phyloP scores from a whole-genome alignment of 257 asterid genomes.

The Nicotiana sylvestris region DNA sequence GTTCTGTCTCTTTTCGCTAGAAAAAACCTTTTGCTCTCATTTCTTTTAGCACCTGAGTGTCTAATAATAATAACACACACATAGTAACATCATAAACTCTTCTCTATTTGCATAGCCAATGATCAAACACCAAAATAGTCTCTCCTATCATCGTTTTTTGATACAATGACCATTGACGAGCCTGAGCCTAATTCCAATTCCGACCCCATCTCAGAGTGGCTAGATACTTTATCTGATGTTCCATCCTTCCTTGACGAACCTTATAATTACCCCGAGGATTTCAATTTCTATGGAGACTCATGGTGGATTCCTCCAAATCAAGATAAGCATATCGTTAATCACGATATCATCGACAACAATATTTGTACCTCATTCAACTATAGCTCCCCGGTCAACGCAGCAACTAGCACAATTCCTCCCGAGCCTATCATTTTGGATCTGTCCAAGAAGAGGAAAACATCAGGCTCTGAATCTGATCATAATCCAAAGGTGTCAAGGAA shows the following conservation, averaged over 20 bases:
- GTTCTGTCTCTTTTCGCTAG: conserved; percentile 42
- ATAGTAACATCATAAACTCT: background rate
- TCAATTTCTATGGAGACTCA: conserved; percentile 33
- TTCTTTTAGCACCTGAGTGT: conserved; percentile 16
- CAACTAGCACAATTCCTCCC: conserved; percentile 23
- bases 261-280: conserved; percentile 33
- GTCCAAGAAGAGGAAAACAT: conserved; percentile 53
- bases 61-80: too few relatives aligned
- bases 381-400: conserved; percentile 17
- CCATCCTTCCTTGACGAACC: conserved; percentile 64
- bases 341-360: conserved; percentile 30
- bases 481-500: conserved; percentile 21
- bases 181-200: conserved; percentile 45
- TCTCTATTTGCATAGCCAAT: conserved; percentile 20
- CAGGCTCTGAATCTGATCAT: conserved; percentile 18
- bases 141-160: conserved; percentile 6
- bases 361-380: conserved; percentile 39
- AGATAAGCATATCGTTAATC: conserved; percentile 32
- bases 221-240: conserved; percentile 47
- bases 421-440: conserved; percentile 29
- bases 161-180: conserved; percentile 48
- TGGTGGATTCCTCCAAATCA: conserved; percentile 46
- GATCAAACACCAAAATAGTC: conserved; percentile 10
- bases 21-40: conserved; percentile 18
- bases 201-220: conserved; percentile 53